Percentiles rank a stretch among this genome's conserved stretches.
phyloP scores from a whole-genome alignment of 2,329 filamentous ascomycete species.

The Scleromitrula shiraiana region DNA sequence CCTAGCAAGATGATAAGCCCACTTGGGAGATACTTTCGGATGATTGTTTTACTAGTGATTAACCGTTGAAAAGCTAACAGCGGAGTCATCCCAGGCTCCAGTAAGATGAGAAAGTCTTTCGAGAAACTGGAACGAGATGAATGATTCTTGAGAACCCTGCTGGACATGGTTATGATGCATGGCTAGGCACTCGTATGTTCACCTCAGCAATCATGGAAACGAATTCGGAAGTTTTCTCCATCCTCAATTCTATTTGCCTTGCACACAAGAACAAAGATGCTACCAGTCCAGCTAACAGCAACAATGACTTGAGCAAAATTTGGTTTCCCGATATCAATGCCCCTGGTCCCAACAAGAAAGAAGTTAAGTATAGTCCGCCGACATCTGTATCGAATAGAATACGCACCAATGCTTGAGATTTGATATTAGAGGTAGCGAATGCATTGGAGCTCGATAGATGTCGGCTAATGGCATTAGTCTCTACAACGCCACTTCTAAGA shows the following conservation, averaged over 20 bases:
- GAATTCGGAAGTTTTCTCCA: neutral
- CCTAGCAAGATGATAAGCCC: slow-evolving; percentile 14
- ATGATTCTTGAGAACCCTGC: slow-evolving; percentile 31
- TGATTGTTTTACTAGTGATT: slow-evolving; percentile 18
- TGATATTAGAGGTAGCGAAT: slow-evolving; percentile 10
- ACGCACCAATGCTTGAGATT: slow-evolving; percentile 19
- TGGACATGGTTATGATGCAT: slow-evolving; percentile 22
- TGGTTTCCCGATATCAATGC: neutral
- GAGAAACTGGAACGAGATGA: slow-evolving; percentile 36
- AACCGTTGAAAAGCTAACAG: slow-evolving; percentile 21
- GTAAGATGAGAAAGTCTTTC: slow-evolving; percentile 37
- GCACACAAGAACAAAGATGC: neutral
- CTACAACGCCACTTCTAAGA: slow-evolving; percentile 11
- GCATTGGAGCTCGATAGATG: slow-evolving; percentile 17
- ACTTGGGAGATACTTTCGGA: slow-evolving; percentile 32
- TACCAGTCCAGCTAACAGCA: neutral
- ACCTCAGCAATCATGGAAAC: slow-evolving; percentile 1
- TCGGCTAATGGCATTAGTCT: slow-evolving; percentile 31
- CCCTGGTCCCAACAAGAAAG: slow-evolving; percentile 10
- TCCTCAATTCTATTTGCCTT: neutral
- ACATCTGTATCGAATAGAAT: slow-evolving; percentile 13
- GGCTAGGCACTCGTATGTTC: slow-evolving; percentile 25
- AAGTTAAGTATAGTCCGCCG: slow-evolving; percentile 20
- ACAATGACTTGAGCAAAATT: neutral
- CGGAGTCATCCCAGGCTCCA: slow-evolving; percentile 23